Evolutionary conservation across 1,284 basidiomycete genomes (phyloP), one percentile per base, ranked within the genome.

Genomic region (Leccinum proximum): DNA sequence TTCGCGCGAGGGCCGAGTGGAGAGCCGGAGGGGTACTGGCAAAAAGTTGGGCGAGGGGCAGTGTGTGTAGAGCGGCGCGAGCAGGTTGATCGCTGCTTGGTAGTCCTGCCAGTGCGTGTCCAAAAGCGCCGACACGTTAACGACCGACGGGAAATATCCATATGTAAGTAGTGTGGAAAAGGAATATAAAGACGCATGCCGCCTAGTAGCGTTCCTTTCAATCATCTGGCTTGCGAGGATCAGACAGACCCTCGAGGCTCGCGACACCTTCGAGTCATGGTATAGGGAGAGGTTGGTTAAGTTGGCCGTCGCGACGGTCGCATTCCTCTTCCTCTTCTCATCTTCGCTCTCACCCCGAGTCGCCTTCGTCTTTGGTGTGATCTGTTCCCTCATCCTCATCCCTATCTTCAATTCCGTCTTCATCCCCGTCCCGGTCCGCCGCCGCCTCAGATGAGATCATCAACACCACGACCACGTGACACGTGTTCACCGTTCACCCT

Each of bases 211-310:
- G 78, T 87, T 88, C 86, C 91, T 87, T 72, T 93, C 92, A 61
- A 89, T 78, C 70, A 93, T 75, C 75, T 92, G 87, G 35, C 86
- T 87, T 7, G 88, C 88, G 58, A 92, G 81, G 66, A 93, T 91
- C 64, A 92, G 74, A 63, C 81, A 85, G 13, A 92, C 77, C 61
- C 90, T 79, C 30, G 30, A 30, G 30, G 30, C 30, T 30, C 37
- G 88, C 84, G 1, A 86, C 87, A 60, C 92, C 82, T 75, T 93
- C 91, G 67, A 85, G 86, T 92, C 92, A 30, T 30, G 30, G 30
- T 30, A 94, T 88, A 92, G 90, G 59, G 80, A 82, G 10, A 80
- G 74, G n/a, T 80, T 78, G 2, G 77, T 76, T 45, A 26, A 26
- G 22, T 76, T 69, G 64, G 85, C 82, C 6, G 67, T 64, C 5